These are phyloP conservation scores for Triticum timopheevii DNA, from an alignment of 176 grass and related monocot species.

Conservation along the genomic window DNA sequence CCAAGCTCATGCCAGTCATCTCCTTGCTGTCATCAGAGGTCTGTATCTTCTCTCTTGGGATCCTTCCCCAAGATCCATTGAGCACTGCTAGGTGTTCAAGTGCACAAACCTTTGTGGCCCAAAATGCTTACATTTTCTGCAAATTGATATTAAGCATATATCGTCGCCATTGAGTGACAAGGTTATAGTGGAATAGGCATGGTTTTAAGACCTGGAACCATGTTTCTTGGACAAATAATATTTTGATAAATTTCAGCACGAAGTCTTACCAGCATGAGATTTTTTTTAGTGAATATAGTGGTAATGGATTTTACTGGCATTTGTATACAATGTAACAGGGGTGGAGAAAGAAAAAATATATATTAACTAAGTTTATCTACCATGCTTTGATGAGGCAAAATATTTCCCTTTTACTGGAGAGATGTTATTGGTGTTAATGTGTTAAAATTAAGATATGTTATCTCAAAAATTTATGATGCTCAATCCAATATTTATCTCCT, in stretches of 20 bases:
- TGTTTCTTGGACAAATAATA: neutral
- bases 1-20: neutral
- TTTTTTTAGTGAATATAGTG: neutral
- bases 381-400: too few relatives aligned
- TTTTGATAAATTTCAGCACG: neutral
- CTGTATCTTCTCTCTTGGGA: neutral
- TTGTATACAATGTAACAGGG: neutral
- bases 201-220: neutral
- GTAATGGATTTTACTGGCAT: neutral
- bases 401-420: too few relatives aligned
- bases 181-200: neutral
- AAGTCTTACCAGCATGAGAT: neutral
- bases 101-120: neutral
- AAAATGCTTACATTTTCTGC: neutral
- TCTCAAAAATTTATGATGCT: too few relatives aligned
- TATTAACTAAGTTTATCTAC: too few relatives aligned
- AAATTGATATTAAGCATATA: neutral
- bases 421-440: too few relatives aligned
- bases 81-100: neutral
- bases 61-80: too few relatives aligned
- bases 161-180: neutral
- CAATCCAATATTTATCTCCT: neutral
- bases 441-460: too few relatives aligned
- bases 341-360: neutral
- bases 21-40: neutral